Evolutionary conservation across 139 green algal species (phyloP), one percentile per base, ranked within the genome.

Genomic region (Tetratostichococcus sp.): DNA sequence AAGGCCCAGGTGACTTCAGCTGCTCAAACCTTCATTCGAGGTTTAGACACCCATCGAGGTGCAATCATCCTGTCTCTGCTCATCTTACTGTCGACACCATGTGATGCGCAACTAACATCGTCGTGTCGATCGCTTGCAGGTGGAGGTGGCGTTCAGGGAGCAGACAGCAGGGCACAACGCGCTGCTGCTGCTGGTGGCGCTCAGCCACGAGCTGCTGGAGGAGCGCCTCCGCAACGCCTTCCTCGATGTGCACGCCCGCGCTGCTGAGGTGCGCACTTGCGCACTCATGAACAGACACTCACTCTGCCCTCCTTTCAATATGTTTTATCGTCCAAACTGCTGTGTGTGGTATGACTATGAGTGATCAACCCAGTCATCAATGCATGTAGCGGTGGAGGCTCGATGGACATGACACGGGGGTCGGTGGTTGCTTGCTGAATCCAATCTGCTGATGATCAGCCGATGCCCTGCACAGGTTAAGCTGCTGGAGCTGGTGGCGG

Each of bases 91-190:
- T n/a, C 25, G 30, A 69, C 65, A 19, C 4, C 5, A 4, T 69
- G 25, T 25, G 14, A 25, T 69, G 6, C 25, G 14, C 35, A 8
- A 19, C 21, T 67, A 30, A 67, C 5, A 30, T 30, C 8, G 5
- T 14, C 8, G 16, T 8, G 11, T 30, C 59, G 5, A 14, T 33
- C 26, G 26, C 26, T 25, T 69, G 28, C 30, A 69, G 65, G 28
- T 30, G 30, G 23, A 81, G 74, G 82, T 87, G 34, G 82, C 82
- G 6, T 87, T 85, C 76, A 67, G 83, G 30, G 83, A 87, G 43
- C 77, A 88, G 77, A 88, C 80, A 6, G 83, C 83, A 14, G 82
- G 83, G 1, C 83, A 84, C 69, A 88, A 88, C 65, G 83, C 83
- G 26, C 80, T 88, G 30, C 71, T 88, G 75, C 75, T 88, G 21